A percentile compares a stretch with the other conserved stretches of the same genome.
Conservation (phyloP, 176 grass and related monocot genomes). For the Ensete ventricosum region DNA sequence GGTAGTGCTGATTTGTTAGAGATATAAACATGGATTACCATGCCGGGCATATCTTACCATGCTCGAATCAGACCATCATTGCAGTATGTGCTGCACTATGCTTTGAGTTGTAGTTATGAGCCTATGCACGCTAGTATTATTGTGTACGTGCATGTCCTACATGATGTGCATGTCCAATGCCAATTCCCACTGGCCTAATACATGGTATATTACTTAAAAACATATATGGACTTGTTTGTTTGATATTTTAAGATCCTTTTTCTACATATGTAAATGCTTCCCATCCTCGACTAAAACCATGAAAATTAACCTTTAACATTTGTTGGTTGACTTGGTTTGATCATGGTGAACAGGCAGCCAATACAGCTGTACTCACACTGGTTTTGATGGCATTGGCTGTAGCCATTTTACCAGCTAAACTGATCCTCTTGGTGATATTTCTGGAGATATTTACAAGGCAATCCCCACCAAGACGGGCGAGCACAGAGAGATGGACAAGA, state of each 20-base stretch:
- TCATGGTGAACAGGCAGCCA: slow-evolving; percentile 38
- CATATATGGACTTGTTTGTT: not conserved
- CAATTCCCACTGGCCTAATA: not conserved
- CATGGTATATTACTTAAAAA: not conserved
- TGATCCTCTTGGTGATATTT: slow-evolving; percentile 48
- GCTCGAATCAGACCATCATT: not conserved
- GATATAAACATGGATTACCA: not conserved
- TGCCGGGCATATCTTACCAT: not conserved
- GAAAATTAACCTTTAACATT: not conserved
- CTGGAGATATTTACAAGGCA: slow-evolving; percentile 72
- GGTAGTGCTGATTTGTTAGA: not conserved
- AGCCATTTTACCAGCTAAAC: slow-evolving; percentile 46
- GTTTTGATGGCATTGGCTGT: slow-evolving; percentile 51
- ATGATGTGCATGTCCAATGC: not conserved
- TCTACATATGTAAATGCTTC: too few species aligned
- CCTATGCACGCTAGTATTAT: too few species aligned
- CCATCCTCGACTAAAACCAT: too few species aligned
- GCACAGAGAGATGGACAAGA: slow-evolving; percentile 64
- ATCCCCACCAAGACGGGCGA: slow-evolving; percentile 49
- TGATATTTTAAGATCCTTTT: too few species aligned
- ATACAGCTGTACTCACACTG: slow-evolving; percentile 53
- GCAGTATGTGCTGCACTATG: too few species aligned
- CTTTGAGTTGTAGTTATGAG: too few species aligned
- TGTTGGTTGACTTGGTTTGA: not conserved
- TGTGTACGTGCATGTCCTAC: not conserved